Evolutionary conservation across 371 early-diverging fungal species (phyloP), one percentile per base, ranked within the genome.

Genomic region (Mortierella sp.): DNA sequence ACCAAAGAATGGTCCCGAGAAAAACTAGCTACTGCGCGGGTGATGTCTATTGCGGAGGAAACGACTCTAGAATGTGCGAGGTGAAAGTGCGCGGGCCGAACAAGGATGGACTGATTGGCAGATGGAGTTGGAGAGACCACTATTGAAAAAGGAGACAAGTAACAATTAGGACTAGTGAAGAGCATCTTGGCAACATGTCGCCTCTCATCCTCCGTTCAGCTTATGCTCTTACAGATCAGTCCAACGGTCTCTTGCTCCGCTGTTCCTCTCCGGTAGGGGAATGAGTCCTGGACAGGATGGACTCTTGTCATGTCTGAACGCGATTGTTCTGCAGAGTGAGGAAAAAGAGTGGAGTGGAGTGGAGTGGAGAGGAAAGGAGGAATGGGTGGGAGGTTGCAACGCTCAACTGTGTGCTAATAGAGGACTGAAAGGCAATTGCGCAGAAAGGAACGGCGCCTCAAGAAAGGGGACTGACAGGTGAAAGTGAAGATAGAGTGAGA

Each of bases 1-100:
- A 76, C 76, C 21, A 76, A 70, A 14, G 76, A 68, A 41, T 42
- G 55, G 41, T 76, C 76, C 12, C 76, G 64, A 47, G 76, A 76
- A 34, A 76, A 76, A 26, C 55, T 56, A 5, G 76, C 76, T 0
- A 57, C 53, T 32, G 76, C 27, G 15, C 65, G 57, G 49, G 76
- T 76, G 34, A 76, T 76, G 32, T 76, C 76, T 6, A 69, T 21
- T 21, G 61, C 58, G 3, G 64, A 64, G 41, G 50, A 49, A 37
- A 60, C 69, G 37, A 60, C 43, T 23, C 21, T 56, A 6, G 65
- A 30, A 9, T 34, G 56, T 2, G 76, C 26, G 32, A 64, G 26
- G 17, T 23, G 30, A 51, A 73, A 73, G 4, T 55, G 39, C 5
- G 62, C 39, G 4, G 61, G 70, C 6, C 64, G 56, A 12, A 28